Base-by-base conservation (phyloP, 768 basidiomycete genomes). In the Suillus plorans region DNA sequence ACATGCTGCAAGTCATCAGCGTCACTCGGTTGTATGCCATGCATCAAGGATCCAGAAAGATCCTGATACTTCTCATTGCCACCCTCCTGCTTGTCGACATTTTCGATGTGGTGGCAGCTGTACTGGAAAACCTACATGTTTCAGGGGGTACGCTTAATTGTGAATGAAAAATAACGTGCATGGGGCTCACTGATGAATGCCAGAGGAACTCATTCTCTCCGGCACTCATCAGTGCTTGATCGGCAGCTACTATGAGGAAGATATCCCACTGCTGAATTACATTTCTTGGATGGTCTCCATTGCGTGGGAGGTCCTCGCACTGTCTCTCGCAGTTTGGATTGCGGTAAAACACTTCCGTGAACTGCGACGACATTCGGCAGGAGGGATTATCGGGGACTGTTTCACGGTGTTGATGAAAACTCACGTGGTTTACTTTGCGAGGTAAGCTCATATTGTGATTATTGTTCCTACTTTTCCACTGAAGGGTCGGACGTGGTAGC, bases 181-280 rank as follows among this genome's bases (percentile, higher is more conserved):
- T 45, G 36, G 36, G 10, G 36, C 44, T 45, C 20, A n/a, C 20
- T 10, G 44, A n/a, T 10, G 20, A 9, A 45, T n/a, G 10, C 9
- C 20, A 45, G 44, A 20, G 44, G 44, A 45, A 45, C 4, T 45
- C 1, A n/a, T n/a, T n/a, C 9, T 45, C 20, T 45, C 44, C 7
- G 44, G 44, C 44, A n/a, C 20, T 4, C 1, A 45, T 45, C 44
- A 45, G 20, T 45, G 44, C 44, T 8, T 8, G 4, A 20, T 20
- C 20, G 0, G n/a, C n/a, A n/a, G n/a, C n/a, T n/a, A 1, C 20
- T 20, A 3, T 10, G 3, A 3, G 3, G 20, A 9, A 20, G 2
- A 45, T n/a, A 0, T n/a, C 4, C 8, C 0, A 45, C 1, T 45
- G 10, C 9, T 45, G 20, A 10, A 4, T 20, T n/a, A 4, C 3